Conservation (phyloP, 1,139 yeast species). For the Chernovozyma aurita region DNA sequence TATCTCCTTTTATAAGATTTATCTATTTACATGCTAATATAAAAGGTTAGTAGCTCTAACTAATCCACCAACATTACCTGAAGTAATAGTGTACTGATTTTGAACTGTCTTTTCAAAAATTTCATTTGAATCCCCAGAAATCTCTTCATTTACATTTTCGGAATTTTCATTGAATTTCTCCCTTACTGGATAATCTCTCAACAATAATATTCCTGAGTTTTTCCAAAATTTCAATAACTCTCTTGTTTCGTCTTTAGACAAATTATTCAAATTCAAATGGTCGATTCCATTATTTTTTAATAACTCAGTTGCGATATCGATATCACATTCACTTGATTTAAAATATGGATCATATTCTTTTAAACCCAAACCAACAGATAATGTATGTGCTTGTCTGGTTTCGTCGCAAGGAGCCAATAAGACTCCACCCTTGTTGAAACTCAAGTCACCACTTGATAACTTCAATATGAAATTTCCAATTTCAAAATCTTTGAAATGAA, state of each 20-base stretch:
- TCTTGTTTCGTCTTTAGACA: conserved; percentile 52
- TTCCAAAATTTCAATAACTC: conserved; percentile 50
- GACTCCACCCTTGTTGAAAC: conserved; percentile 59
- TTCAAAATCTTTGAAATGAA: conserved; percentile 64
- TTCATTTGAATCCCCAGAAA: conserved; percentile 16
- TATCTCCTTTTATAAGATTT: no score
- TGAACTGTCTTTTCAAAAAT: conserved; percentile 37
- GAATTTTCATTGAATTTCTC: conserved; percentile 28
- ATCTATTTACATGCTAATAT: conserved; percentile 12
- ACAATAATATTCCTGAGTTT: conserved; percentile 49
- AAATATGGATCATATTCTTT: conserved; percentile 57
- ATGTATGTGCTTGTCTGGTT: conserved; percentile 33
- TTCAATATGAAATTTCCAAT: conserved; percentile 58
- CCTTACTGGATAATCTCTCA: conserved; percentile 41
- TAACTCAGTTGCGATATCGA: conserved; percentile 44
- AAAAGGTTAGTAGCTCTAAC: conserved; percentile 38
- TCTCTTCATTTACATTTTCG: conserved; percentile 13
- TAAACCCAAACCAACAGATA: conserved; percentile 57
- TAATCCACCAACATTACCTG: conserved; percentile 75
- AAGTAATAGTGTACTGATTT: conserved; percentile 62
- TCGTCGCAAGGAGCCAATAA: conserved; percentile 55
- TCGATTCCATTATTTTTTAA: conserved; percentile 45
- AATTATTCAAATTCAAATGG: conserved; percentile 44
- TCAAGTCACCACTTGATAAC: conserved; percentile 50
- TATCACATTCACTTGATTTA: conserved; percentile 48